phyloP scores from a whole-genome alignment of 257 asterid species.

The Penstemon davidsonii region DNA sequence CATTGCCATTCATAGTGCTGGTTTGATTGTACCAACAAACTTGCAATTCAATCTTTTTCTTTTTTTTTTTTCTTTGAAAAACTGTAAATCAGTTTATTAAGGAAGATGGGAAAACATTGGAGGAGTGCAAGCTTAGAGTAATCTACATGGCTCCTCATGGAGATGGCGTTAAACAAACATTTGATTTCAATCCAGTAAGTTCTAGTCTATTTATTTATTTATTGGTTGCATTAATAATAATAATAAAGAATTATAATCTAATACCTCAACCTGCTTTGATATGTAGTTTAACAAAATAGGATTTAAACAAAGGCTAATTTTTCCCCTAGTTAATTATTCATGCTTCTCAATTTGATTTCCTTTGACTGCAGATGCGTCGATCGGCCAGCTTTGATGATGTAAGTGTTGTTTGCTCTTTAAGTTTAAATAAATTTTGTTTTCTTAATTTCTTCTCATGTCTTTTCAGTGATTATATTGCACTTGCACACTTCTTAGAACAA shows the following conservation, averaged over 20 bases:
- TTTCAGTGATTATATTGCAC: too few relatives aligned
- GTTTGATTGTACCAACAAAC: constrained; percentile 3
- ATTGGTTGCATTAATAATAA: neutral
- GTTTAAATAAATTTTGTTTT: neutral
- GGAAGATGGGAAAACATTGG: constrained; percentile 54
- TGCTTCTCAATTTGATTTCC: neutral
- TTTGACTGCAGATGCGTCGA: constrained; percentile 24
- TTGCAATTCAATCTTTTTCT: neutral
- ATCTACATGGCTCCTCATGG: constrained; percentile 43
- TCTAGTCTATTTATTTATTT: neutral
- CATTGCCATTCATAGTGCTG: neutral
- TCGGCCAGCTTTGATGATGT: constrained; percentile 27
- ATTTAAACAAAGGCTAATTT: constrained; percentile 2
- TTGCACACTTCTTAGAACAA: too few relatives aligned
- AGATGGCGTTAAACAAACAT: constrained; percentile 28
- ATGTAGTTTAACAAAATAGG: neutral
- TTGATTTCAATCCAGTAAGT: constrained; percentile 38
- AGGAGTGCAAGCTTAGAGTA: constrained; percentile 78
- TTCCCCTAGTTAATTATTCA: neutral
- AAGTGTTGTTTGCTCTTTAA: constrained; percentile 11
- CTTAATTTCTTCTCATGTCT: neutral
- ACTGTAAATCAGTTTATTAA: constrained; percentile 53
- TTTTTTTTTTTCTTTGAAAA: constrained; percentile 13
- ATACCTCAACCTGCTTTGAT: neutral
- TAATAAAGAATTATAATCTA: neutral